phyloP scores from a whole-genome alignment of 495 filamentous ascomycete species.

The Penicillium malachiteum region DNA sequence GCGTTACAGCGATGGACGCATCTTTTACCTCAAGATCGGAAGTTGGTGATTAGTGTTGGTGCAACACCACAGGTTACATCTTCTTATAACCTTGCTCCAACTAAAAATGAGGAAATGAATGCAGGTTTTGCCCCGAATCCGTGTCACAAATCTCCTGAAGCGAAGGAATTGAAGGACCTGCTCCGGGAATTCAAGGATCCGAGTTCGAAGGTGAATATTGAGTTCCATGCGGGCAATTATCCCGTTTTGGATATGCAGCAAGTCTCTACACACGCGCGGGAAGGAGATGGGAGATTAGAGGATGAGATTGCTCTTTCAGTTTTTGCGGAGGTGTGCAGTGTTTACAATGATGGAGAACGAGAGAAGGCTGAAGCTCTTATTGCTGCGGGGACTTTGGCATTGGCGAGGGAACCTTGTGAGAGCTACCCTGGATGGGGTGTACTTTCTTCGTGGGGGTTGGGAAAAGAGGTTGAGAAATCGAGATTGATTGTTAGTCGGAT shows the following conservation, averaged over 20 bases:
- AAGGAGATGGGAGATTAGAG: constrained; percentile 36
- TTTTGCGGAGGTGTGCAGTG: constrained; percentile 67
- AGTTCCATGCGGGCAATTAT: constrained; percentile 73
- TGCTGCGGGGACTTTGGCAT: constrained; percentile 65
- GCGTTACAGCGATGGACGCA: constrained; percentile 42
- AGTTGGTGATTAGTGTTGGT: constrained; percentile 68
- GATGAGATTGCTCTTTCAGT: constrained; percentile 66
- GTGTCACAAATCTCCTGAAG: constrained; percentile 9
- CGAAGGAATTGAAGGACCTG: constrained; percentile 21
- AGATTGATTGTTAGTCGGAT: constrained; percentile 33
- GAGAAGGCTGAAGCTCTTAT: constrained; percentile 63
- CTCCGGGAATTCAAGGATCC: constrained; percentile 11
- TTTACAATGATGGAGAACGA: constrained; percentile 58
- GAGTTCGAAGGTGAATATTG: constrained; percentile 42
- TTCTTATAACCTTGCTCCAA: constrained; percentile 41
- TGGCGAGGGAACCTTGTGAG: constrained; percentile 75
- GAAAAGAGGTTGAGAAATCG: background rate
- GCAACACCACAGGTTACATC: constrained; percentile 77
- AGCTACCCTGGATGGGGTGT: constrained; percentile 72
- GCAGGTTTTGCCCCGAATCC: background rate
- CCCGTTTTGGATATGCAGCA: constrained; percentile 81
- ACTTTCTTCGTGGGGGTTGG: constrained; percentile 57
- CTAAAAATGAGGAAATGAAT: background rate
- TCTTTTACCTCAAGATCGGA: constrained; percentile 22
- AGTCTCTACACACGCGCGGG: constrained; percentile 64